Conservation (phyloP, 495 filamentous ascomycete genomes). For the Recurvomyces mirabilis region DNA sequence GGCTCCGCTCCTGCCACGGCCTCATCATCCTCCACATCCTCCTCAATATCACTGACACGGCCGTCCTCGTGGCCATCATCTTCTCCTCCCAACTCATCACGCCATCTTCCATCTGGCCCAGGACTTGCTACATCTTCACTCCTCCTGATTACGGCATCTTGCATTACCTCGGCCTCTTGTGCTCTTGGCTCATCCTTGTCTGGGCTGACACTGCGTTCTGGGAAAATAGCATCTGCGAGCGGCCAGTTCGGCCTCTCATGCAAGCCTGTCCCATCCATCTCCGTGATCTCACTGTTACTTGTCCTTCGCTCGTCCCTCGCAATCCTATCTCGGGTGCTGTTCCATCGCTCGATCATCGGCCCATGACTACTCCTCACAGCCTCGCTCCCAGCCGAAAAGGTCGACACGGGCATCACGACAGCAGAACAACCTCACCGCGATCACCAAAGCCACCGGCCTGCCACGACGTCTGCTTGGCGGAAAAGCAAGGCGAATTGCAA, state of each 20-base stretch:
- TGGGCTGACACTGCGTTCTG: constrained; percentile 7
- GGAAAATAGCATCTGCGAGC: not conserved
- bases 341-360: constrained; percentile 13
- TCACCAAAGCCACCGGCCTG: not conserved
- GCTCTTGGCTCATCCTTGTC: not conserved
- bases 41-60: constrained; percentile 15
- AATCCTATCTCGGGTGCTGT: constrained; percentile 11
- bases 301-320: constrained; percentile 11
- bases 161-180: not conserved
- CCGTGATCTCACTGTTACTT: constrained; percentile 10
- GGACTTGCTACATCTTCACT: constrained; percentile 7
- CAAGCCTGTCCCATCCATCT: constrained; percentile 16
- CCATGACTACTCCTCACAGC: constrained; percentile 7
- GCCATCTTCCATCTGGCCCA: not conserved
- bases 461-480: not conserved
- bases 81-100: not conserved
- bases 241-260: constrained; percentile 12
- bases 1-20: not conserved
- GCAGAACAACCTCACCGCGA: too few species aligned
- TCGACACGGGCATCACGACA: constrained; percentile 14
- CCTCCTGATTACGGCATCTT: constrained; percentile 8
- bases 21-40: not conserved
- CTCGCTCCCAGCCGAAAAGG: constrained; percentile 4
- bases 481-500: not conserved
- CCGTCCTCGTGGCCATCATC: not conserved